These are phyloP conservation scores for Blastomyces silverae DNA, from an alignment of 2,329 filamentous ascomycete genomes.

Conservation along the genomic window DNA sequence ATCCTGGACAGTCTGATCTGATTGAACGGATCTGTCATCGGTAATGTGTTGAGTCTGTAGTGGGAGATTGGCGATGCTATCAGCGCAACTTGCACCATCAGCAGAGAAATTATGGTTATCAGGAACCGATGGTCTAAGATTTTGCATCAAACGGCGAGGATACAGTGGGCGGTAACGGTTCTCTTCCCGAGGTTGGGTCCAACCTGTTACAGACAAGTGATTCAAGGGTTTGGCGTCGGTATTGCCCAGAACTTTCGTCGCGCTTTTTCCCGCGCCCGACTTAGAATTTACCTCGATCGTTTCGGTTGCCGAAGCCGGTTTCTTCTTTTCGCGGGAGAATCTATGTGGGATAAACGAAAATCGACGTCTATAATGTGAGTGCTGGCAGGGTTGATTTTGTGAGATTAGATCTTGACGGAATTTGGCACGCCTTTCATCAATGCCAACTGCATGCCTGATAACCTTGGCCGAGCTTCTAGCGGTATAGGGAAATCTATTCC, in stretches of 20 bases:
- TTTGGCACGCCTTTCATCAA: constrained; percentile 51
- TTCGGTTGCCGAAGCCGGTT: neutral
- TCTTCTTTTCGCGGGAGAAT: neutral
- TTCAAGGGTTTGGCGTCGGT: neutral
- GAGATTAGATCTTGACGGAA: constrained; percentile 49
- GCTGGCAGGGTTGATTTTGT: constrained; percentile 7
- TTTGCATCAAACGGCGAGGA: neutral
- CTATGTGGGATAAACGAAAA: constrained; percentile 5
- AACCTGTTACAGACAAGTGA: too few relatives aligned
- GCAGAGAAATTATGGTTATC: neutral
- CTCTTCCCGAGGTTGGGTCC: constrained; percentile 4
- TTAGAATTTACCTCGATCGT: neutral
- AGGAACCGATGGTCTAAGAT: neutral
- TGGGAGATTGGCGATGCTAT: constrained; percentile 10
- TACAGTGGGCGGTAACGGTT: constrained; percentile 12
- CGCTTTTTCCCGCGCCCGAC: neutral
- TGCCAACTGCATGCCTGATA: constrained; percentile 49
- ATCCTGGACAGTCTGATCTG: constrained; percentile 38
- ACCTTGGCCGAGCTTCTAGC: constrained; percentile 31
- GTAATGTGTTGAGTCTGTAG: constrained; percentile 1
- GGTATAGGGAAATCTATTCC: constrained; percentile 23
- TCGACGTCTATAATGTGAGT: constrained; percentile 14
- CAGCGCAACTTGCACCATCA: constrained; percentile 13
- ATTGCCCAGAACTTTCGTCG: neutral
- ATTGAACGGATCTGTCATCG: constrained; percentile 10